Evolutionary conservation across 345 rosid genomes (phyloP).

Genomic region (Psidium friedrichsthalianum): DNA sequence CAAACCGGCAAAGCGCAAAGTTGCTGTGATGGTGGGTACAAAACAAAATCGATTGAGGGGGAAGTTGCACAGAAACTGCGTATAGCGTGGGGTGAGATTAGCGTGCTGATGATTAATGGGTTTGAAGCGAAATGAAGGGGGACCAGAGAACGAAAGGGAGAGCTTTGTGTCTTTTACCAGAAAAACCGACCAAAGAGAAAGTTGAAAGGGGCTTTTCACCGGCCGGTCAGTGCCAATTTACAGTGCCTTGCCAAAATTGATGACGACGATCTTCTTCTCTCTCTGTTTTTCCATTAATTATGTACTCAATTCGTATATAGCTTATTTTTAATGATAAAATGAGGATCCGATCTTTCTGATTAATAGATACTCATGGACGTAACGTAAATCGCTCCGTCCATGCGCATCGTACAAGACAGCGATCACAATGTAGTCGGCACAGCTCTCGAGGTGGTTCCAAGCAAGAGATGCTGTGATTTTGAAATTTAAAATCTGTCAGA

Average conservation of each 20-base stretch:
- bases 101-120: neutral
- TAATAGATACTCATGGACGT: neutral
- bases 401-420: fast-evolving
- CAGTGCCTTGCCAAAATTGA: neutral
- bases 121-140: neutral
- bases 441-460: neutral
- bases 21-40: neutral
- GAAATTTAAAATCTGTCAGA: neutral
- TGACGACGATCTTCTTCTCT: neutral
- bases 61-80: neutral
- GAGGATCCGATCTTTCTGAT: neutral
- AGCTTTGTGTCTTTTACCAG: conserved; percentile 8
- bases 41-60: neutral
- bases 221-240: conserved; percentile 20
- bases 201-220: conserved; percentile 51
- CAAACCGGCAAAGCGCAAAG: neutral
- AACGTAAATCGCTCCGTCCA: neutral
- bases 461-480: neutral
- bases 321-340: neutral
- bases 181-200: conserved; percentile 27
- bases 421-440: neutral
- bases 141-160: conserved; percentile 6
- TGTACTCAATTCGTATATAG: neutral
- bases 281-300: neutral
- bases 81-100: neutral